phyloP scores from a whole-genome alignment of 2,329 filamentous ascomycete genomes.

The Neopestalotiopsis sp. region DNA sequence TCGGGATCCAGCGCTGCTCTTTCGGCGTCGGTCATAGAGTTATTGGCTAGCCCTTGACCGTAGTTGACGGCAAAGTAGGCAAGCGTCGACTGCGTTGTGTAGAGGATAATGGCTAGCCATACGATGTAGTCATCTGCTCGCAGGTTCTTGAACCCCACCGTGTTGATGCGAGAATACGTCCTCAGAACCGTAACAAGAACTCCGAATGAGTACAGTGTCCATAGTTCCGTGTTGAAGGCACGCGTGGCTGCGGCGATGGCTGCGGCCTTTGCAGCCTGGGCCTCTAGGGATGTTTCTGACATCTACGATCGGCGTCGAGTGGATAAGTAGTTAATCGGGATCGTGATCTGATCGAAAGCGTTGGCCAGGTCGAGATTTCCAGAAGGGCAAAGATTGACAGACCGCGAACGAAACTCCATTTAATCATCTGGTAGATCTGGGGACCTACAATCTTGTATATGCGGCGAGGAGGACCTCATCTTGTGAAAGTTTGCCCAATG shows the following conservation, averaged over 20 bases:
- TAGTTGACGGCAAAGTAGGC: slow-evolving; percentile 52
- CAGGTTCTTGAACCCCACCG: slow-evolving; percentile 35
- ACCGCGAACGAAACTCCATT: not conserved
- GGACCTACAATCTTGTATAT: not conserved
- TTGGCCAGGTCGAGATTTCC: not conserved
- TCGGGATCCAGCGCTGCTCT: slow-evolving; percentile 45
- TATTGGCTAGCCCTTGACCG: slow-evolving; percentile 56
- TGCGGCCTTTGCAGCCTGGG: not conserved
- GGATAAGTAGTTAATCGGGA: not conserved
- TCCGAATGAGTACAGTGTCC: slow-evolving; percentile 37
- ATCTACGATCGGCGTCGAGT: not conserved
- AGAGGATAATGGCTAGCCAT: slow-evolving; percentile 42
- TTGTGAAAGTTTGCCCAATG: not conserved
- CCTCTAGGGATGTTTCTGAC: not conserved
- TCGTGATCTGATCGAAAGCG: not conserved
- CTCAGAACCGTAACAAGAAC: slow-evolving; percentile 37
- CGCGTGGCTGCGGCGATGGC: slow-evolving; percentile 8
- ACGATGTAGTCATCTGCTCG: slow-evolving; percentile 41
- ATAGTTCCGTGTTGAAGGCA: slow-evolving; percentile 22
- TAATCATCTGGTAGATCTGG: not conserved
- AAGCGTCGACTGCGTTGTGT: slow-evolving; percentile 51
- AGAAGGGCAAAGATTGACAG: slow-evolving; percentile 3
- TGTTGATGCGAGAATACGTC: slow-evolving; percentile 36
- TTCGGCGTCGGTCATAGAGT: slow-evolving; percentile 55
- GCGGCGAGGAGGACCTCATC: not conserved